phyloP scores from a whole-genome alignment of 1,284 basidiomycete genomes.

The Cerrena zonata region DNA sequence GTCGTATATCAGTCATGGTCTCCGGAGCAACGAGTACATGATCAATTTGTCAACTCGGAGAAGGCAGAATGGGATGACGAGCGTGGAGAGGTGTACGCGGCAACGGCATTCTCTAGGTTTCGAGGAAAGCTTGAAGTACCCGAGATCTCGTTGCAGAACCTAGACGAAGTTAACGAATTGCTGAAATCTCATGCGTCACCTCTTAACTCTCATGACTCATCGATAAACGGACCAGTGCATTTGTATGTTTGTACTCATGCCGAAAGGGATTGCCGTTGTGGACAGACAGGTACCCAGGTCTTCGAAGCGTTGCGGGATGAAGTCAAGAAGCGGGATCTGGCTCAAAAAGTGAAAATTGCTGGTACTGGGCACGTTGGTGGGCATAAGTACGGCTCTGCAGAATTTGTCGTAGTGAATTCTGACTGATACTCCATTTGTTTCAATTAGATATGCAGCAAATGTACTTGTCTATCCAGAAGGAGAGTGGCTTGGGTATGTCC shows the following conservation, averaged over 20 bases:
- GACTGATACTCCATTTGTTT: neutral
- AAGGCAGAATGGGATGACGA: constrained; percentile 11
- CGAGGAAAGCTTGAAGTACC: constrained; percentile 46
- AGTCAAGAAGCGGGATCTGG: constrained; percentile 19
- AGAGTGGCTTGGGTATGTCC: constrained; percentile 69
- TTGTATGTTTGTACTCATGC: constrained; percentile 47
- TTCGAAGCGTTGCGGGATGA: constrained; percentile 29
- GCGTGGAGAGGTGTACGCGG: constrained; percentile 27
- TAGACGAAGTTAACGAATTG: constrained; percentile 38
- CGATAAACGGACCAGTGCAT: constrained; percentile 37
- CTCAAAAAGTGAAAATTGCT: constrained; percentile 36
- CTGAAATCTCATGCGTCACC: constrained; percentile 32
- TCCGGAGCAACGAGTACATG: constrained; percentile 19
- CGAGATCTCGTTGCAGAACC: constrained; percentile 39
- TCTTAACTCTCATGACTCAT: neutral
- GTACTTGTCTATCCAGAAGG: constrained; percentile 69
- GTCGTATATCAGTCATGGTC: constrained; percentile 59
- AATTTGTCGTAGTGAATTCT: neutral
- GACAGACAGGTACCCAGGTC: constrained; percentile 54
- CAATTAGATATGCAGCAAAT: constrained; percentile 72
- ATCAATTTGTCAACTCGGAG: neutral
- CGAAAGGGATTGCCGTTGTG: constrained; percentile 44
- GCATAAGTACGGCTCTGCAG: constrained; percentile 54
- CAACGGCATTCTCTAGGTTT: constrained; percentile 45
- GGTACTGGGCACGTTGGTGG: constrained; percentile 80